Percentiles rank a stretch among this genome's conserved stretches.
phyloP scores from a whole-genome alignment of 2,329 filamentous ascomycete species.

The Rutstroemia sp. region DNA sequence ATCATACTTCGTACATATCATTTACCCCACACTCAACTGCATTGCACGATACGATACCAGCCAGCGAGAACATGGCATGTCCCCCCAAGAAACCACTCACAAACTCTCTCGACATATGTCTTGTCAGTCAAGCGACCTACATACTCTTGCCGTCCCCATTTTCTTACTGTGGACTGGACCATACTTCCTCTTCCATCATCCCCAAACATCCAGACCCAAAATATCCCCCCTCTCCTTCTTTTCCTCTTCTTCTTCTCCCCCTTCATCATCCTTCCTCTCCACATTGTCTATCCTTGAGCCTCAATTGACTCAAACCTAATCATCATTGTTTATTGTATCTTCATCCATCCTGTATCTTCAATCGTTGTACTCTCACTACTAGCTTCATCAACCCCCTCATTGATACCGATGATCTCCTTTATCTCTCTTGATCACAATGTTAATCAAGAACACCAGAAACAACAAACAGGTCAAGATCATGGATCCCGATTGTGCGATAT shows the following conservation, averaged over 20 bases:
- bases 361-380: not conserved
- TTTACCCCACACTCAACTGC: not conserved
- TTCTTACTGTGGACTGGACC: not conserved
- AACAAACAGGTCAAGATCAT: constrained; percentile 46
- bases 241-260: not conserved
- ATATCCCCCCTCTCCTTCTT: not conserved
- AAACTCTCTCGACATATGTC: not conserved
- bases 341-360: not conserved
- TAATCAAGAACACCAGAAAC: constrained; percentile 26
- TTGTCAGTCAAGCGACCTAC: not conserved
- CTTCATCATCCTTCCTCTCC: not conserved
- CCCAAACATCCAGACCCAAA: not conserved
- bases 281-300: constrained; percentile 12
- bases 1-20: not conserved
- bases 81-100: not conserved
- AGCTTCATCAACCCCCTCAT: not conserved
- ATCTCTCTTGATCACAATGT: constrained; percentile 20
- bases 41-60: not conserved
- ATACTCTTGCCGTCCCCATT: not conserved
- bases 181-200: not conserved
- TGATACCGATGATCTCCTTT: not conserved
- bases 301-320: too few species aligned
- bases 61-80: not conserved
- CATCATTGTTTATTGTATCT: not conserved
- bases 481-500: constrained; percentile 65